Evolutionary conservation across 1,139 yeast species (phyloP).

Genomic region (Yamadazyma diospyri): DNA sequence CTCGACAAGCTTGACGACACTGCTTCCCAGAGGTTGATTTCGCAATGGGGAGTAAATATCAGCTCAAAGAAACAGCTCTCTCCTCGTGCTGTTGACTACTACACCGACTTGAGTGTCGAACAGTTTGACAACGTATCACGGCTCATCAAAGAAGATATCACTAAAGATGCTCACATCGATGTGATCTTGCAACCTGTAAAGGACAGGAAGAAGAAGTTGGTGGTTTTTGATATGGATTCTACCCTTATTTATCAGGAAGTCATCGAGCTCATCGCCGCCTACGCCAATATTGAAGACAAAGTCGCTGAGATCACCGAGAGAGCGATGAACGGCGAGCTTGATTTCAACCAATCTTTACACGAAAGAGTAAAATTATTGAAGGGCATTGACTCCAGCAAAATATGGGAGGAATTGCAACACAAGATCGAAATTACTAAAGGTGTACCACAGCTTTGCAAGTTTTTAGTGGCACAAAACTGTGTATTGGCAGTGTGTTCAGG

Average conservation of each 20-base stretch:
- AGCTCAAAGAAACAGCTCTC: constrained; percentile 11
- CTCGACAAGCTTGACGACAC: constrained; percentile 7
- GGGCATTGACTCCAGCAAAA: constrained; percentile 69
- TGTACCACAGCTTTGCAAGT: constrained; percentile 64
- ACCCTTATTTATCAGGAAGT: constrained; percentile 95
- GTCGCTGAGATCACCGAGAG: constrained; percentile 70
- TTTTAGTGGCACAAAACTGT: constrained; percentile 59
- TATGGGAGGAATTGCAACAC: constrained; percentile 76
- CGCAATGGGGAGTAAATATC: constrained; percentile 3
- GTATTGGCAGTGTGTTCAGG: constrained; percentile 89
- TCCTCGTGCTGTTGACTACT: constrained; percentile 20
- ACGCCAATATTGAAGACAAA: constrained; percentile 30
- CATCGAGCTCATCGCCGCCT: constrained; percentile 85
- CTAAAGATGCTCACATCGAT: constrained; percentile 22
- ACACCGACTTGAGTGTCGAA: constrained; percentile 7
- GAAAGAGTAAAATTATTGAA: constrained; percentile 73
- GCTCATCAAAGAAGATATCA: constrained; percentile 13
- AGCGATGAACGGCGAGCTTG: constrained; percentile 97
- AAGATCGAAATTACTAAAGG: constrained; percentile 80
- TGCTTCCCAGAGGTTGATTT: not conserved
- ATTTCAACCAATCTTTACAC: constrained; percentile 76
- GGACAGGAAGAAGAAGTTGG: constrained; percentile 54
- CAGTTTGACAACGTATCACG: constrained; percentile 6
- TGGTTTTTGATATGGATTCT: constrained; percentile 97
- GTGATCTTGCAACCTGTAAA: constrained; percentile 29